Base-by-base conservation (phyloP, 228 moss, liverwort and hornwort genomes). In the Sphagnum fallax region DNA sequence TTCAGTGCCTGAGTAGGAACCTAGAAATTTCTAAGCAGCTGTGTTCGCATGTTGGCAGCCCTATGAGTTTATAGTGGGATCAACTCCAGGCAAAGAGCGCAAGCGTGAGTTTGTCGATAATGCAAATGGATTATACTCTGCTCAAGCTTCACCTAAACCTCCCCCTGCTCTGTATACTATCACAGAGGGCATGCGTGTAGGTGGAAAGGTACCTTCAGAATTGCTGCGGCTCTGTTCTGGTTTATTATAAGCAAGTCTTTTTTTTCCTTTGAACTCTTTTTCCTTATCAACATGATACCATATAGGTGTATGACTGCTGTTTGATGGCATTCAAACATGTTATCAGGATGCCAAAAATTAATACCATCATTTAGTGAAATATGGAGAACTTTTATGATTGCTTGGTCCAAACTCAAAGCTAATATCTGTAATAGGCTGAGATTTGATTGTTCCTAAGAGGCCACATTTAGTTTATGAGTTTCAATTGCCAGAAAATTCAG, bases 121-220 rank as follows among this genome's bases (percentile, higher is more conserved):
- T 63, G 81, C 88, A 12, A 89, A 89, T n/a, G 88, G 88, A 15
- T 86, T 89, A 50, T 89, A 80, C 65, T 89, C 88, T 76, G 88
- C 88, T 55, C 88, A 89, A 65, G 88, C 88, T 58, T 4, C 88
- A 58, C 88, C 88, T 4, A 89, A 77, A 78, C 88, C 88, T 52
- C 88, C 88, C 70, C 86, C 88, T 51, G 88, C 86, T 69, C 72
- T 89, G 71, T 89, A 89, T 60, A 51, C 78, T 5, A 73, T 85
- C 53, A 81, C 81, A 10, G 88, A 85, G 70, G 88, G 88, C 74
- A 89, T 89, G 88, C 88, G 88, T 32, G 88, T 89, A 0, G 88
- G 88, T 80, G 88, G 88, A 70, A 86, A 52, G 80, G 88, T 88
- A 75, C 76, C 32, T 32, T 32, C 32, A 32, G 32, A 32, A 32